These are phyloP conservation scores for Trametes pubescens DNA, from an alignment of 1,284 basidiomycete genomes.

Conservation along the genomic window DNA sequence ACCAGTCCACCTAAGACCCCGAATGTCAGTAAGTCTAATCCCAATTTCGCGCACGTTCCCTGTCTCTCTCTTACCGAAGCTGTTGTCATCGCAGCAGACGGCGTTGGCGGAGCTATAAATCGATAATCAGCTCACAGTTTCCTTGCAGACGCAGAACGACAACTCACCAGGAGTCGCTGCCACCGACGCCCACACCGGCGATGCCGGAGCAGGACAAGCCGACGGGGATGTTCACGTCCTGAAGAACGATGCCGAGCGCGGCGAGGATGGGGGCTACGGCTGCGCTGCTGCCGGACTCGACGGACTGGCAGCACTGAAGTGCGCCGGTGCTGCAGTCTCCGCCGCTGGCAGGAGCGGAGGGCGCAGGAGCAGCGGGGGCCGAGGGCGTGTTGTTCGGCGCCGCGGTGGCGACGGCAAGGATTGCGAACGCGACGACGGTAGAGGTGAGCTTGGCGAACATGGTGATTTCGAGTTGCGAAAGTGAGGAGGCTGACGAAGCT, in stretches of 20 bases:
- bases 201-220: slow-evolving; percentile 39
- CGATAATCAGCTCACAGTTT: neutral
- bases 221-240: slow-evolving; percentile 32
- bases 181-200: slow-evolving; percentile 32
- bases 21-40: neutral
- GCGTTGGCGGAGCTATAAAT: slow-evolving; percentile 10
- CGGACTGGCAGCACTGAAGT: slow-evolving; percentile 38
- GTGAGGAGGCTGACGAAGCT: neutral
- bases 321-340: slow-evolving; percentile 34
- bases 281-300: slow-evolving; percentile 22
- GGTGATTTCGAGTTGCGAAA: neutral
- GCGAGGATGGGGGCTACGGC: slow-evolving; percentile 25
- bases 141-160: too few relatives aligned
- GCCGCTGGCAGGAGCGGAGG: neutral
- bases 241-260: slow-evolving; percentile 33
- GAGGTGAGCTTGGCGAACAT: slow-evolving; percentile 2
- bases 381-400: neutral
- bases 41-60: neutral
- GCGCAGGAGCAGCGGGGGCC: neutral
- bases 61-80: slow-evolving; percentile 6
- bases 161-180: slow-evolving; percentile 33
- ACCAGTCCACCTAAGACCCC: slow-evolving; percentile 11
- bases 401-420: slow-evolving; percentile 9
- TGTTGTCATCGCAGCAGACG: slow-evolving; percentile 21
- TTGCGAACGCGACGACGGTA: neutral